Evolutionary conservation across 208 protist species (phyloP).

Genomic region (Angomonas desouzai): DNA sequence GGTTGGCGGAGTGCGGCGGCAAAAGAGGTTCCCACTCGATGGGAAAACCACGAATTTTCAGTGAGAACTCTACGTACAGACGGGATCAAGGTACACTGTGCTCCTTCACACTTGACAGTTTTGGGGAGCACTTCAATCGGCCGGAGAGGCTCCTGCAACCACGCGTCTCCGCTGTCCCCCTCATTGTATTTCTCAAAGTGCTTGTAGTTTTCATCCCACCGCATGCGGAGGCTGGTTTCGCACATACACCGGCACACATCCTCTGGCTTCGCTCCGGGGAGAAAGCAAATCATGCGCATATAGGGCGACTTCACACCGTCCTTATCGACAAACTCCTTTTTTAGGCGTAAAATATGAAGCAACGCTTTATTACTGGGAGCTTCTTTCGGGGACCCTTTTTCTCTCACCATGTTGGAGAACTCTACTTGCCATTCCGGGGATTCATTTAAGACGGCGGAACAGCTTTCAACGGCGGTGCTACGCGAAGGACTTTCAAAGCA

Average conservation of each 20-base stretch:
- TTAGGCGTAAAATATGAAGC: slow-evolving; percentile 43
- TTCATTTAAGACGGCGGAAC: neutral
- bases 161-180: neutral
- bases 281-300: slow-evolving; percentile 52
- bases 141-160: slow-evolving; percentile 18
- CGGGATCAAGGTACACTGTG: neutral
- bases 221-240: slow-evolving; percentile 28
- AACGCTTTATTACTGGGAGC: too few species aligned
- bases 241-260: slow-evolving; percentile 40
- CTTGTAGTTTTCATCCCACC: slow-evolving; percentile 62
- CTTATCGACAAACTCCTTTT: slow-evolving; percentile 23
- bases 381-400: neutral
- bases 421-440: slow-evolving; percentile 16
- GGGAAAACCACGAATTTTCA: neutral
- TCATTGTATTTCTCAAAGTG: slow-evolving; percentile 25
- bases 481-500: neutral
- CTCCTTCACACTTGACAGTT: neutral
- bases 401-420: slow-evolving; percentile 11
- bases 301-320: slow-evolving; percentile 26
- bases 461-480: neutral
- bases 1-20: neutral
- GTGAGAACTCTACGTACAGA: neutral
- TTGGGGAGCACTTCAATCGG: slow-evolving; percentile 12
- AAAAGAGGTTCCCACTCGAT: slow-evolving; percentile 1
- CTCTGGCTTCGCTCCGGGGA: slow-evolving; percentile 29